A percentile compares a stretch with the other conserved stretches of the same genome.
Evolutionary conservation across 1,284 basidiomycete species (phyloP).

Genomic region (Malassezia psittaci): DNA sequence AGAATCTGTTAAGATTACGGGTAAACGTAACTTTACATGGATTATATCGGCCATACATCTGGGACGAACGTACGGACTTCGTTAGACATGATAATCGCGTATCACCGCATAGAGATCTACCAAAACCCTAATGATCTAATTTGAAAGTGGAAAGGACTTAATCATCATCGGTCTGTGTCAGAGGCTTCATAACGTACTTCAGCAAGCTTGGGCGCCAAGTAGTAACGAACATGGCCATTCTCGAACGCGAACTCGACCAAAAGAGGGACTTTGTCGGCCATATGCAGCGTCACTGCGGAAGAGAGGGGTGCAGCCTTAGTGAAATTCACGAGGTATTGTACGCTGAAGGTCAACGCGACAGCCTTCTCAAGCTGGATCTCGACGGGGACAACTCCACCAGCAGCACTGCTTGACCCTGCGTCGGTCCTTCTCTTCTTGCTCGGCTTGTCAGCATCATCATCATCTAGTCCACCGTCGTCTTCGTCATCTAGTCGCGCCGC

Average conservation of each 20-base stretch:
- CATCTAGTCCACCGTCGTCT: conserved; percentile 30
- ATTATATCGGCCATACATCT: no score
- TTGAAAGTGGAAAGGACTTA: background rate
- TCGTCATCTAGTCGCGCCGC: conserved; percentile 35
- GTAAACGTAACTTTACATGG: no score
- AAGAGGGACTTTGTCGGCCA: conserved; percentile 37
- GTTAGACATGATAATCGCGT: no score
- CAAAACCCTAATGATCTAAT: no score
- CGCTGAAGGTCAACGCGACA: conserved; percentile 84
- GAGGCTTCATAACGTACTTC: conserved; percentile 44
- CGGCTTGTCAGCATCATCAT: conserved; percentile 36
- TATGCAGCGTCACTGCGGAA: conserved; percentile 55
- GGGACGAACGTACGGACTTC: no score
- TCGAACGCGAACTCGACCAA: conserved; percentile 64
- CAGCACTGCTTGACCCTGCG: conserved; percentile 15
- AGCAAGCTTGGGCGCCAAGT: conserved; percentile 45
- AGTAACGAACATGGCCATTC: conserved; percentile 55
- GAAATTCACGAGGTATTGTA: conserved; percentile 97
- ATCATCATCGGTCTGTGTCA: conserved; percentile 38
- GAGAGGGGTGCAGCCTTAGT: conserved; percentile 76
- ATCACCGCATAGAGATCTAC: no score
- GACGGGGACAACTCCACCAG: conserved; percentile 48
- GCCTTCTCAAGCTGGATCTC: conserved; percentile 54
- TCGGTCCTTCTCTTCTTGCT: conserved; percentile 34
- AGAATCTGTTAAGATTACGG: no score